phyloP scores from a whole-genome alignment of 371 early-diverging fungal species.

The Mortierella sp. region DNA sequence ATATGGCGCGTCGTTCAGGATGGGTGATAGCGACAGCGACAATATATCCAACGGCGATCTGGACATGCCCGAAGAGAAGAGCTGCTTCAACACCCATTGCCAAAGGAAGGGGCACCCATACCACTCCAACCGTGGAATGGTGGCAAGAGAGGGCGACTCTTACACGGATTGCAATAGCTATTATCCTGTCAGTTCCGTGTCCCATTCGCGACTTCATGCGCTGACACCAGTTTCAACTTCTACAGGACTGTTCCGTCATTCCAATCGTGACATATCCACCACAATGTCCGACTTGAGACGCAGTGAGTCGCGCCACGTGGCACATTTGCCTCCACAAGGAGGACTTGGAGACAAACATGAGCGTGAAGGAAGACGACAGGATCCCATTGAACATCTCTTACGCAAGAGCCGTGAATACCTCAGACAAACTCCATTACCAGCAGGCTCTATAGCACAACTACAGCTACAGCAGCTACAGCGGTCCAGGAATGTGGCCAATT shows the following conservation, averaged over 20 bases:
- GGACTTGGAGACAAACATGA: neutral
- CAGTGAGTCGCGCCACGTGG: too few relatives aligned
- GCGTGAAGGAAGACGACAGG: conserved; percentile 5
- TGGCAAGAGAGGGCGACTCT: conserved; percentile 7
- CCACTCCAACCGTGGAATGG: neutral
- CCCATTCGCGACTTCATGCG: conserved; percentile 1
- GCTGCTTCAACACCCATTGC: too few relatives aligned
- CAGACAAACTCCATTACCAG: neutral
- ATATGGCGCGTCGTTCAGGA: conserved; percentile 3
- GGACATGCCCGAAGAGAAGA: too few relatives aligned
- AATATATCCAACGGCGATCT: too few relatives aligned
- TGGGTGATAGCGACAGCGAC: conserved; percentile 9
- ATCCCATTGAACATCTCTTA: conserved; percentile 22
- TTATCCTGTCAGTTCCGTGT: conserved; percentile 5
- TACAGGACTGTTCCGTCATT: conserved; percentile 20
- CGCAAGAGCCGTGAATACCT: too few relatives aligned
- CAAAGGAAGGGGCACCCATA: too few relatives aligned
- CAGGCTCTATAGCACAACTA: neutral
- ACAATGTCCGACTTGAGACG: too few relatives aligned
- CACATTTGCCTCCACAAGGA: neutral
- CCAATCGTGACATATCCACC: conserved; percentile 25
- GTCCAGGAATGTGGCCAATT: conserved; percentile 19
- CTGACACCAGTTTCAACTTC: conserved; percentile 7
- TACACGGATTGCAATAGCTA: conserved; percentile 8
- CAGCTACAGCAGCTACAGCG: conserved; percentile 10